Base-by-base conservation (phyloP, 2,329 filamentous ascomycete species). In the Talaromyces islandicus region DNA sequence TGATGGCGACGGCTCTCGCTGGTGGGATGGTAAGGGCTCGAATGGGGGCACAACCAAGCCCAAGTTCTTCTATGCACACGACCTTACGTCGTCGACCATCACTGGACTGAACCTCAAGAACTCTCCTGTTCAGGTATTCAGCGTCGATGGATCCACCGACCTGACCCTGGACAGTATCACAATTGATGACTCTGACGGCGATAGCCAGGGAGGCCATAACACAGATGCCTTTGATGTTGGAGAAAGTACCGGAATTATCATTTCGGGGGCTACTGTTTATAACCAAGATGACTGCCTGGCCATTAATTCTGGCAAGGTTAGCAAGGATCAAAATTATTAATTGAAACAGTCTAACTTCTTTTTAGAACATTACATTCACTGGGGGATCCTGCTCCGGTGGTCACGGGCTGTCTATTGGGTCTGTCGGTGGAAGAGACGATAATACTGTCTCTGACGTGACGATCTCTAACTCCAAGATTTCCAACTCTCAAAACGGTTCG, bases 201-300 rank as follows among this genome's bases (percentile, higher is more conserved):
- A 83, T 62, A 60, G 66, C 6, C 68, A 68, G 4, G 77, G 77
- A 41, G 73, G 70, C n/a, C 68, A 81, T 65, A 86, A 86, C 76
- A 86, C 83, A 0, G 84, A 86, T 66, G 84, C 78, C 1, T 86
- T 86, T 64, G 83, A 86, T 60, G 77, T 86, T 54, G 80, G 81
- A 55, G 74, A 69, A 38, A 83, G 78, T 38, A 75, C 68, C 24
- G 76, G 76, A 46, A 75, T 86, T 25, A 78, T 74, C 60, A 85
- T 86, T 62, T 75, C 74, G 19, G 79, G 79, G 41, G 81, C 82
- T 46, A 77, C 74, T 35, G 77, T 86, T 58, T 78, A 83, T 68
- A 86, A 86, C 75, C 84, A 86, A 72, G 84, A 86, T 61, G 84
- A 86, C 67, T 86, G 84, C 64, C 75, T 86, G 7, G 83, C 84